Evolutionary conservation across 345 rosid genomes (phyloP), one percentile per base, ranked within the genome.

Genomic region (Heritiera littoralis): DNA sequence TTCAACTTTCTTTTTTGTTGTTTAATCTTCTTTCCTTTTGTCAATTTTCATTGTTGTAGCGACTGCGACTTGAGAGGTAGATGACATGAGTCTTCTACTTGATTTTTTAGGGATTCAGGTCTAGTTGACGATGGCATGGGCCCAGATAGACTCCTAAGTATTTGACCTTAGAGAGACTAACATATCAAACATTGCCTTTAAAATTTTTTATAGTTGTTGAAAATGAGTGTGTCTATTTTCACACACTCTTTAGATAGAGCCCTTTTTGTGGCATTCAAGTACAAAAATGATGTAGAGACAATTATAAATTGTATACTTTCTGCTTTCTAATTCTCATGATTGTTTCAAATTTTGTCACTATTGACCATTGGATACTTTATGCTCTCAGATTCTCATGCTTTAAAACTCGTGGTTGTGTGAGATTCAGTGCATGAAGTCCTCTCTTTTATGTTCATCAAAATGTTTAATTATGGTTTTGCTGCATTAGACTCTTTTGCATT

Each of bases 391-490:
- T 46, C 56, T 13, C 5, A 13, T 43, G 8, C n/a, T 23, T 48
- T 69, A 54, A 23, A 69, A 23, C 18, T 20, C 56, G 6, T 28
- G 5, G 28, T 11, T 48, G 74, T 70, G 49, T 70, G 20, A 49
- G 41, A 30, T 49, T 14, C 41, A 70, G 2, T 49, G n/a, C 20
- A 12, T 11, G 66, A 41, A 11, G 20, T 55, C 77, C 49, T 15
- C 3, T 59, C n/a, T 4, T 18, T 56, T 55, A 32, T 13, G 11
- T 72, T 72, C 7, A 72, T 72, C 23, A 6, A 14, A 48, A 38
- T 72, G 76, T 35, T 74, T 18, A 23, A 40, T 59, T 74, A 56
- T 56, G 77, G 41, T 49, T 49, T 59, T 40, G 35, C 35, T 74
- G 32, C 38, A 10, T 43, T 40, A n/a, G 51, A 74, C 11, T 48